Percentiles rank a stretch among this genome's conserved stretches.
These are phyloP conservation scores for Telfairia occidentalis DNA, from an alignment of 331 rosid genomes.

Conservation along the genomic window DNA sequence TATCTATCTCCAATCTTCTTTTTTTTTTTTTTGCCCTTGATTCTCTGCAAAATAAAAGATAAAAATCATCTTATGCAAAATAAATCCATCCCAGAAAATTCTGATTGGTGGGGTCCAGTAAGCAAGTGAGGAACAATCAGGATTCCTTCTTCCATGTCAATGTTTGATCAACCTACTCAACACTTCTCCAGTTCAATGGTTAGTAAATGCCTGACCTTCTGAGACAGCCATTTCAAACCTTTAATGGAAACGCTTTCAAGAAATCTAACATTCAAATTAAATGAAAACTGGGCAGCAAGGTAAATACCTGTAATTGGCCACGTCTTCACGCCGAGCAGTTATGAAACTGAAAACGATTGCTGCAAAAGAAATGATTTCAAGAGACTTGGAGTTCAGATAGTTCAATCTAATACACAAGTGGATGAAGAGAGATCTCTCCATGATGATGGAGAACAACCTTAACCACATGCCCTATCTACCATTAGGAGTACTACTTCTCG, in stretches of 20 bases:
- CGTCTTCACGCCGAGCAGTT: not conserved
- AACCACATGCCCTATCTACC: not conserved
- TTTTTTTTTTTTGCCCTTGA: not conserved
- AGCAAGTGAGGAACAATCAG: conserved; percentile 2
- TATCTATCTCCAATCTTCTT: not conserved
- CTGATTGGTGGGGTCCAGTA: conserved; percentile 4
- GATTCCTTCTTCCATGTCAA: not conserved
- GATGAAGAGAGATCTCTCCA: not conserved
- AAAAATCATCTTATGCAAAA: not conserved
- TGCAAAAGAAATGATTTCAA: conserved; percentile 4
- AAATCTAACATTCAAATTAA: not conserved
- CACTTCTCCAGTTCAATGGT: not conserved
- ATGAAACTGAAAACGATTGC: not conserved
- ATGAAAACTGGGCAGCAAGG: not conserved
- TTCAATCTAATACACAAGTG: not conserved
- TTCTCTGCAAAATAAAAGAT: not conserved
- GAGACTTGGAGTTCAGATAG: not conserved
- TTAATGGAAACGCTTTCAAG: not conserved
- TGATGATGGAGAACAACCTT: not conserved
- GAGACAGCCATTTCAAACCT: not conserved
- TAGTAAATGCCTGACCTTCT: not conserved
- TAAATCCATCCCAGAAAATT: not conserved
- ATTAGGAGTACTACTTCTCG: not conserved
- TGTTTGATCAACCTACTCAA: conserved; percentile 4
- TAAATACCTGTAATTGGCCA: not conserved